Evolutionary conservation across 345 rosid species (phyloP), one percentile per base, ranked within the genome.

Genomic region (Mercurialis annua): DNA sequence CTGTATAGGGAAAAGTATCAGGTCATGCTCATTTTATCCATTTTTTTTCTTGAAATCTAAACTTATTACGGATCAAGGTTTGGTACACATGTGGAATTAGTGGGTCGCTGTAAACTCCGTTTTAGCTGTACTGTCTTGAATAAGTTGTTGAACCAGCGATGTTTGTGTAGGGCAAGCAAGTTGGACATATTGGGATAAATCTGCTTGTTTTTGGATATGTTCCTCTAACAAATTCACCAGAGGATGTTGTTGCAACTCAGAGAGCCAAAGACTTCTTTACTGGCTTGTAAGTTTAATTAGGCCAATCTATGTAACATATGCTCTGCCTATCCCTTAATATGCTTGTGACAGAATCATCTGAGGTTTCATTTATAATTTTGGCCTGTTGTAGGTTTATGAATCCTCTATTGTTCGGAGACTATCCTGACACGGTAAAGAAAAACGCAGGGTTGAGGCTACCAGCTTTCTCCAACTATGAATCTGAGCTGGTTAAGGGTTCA

Each of bases 321-420:
- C n/a, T 17, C 2, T 26, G 6, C 24, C 0, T 5, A 6, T 10
- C 9, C 16, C n/a, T n/a, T n/a, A n/a, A 3, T 38, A 10, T 23
- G 33, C 21, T 24, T 12, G 54, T 15, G n/a, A n/a, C n/a, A n/a
- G n/a, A 16, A 7, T 40, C 0, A 18, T 5, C 0, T 6, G 2
- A 15, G 16, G 10, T 1, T 6, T 48, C 12, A 26, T 8, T 40
- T 23, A 10, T 27, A 2, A 48, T 20, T 18, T 31, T 46, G 15
- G 2, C 7, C 3, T 20, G 11, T 9, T 38, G 43, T 78, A 92
- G 92, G 95, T 60, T 84, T 62, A 49, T 77, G 51, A 70, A 85
- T 72, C 94, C 95, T 14, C 63, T 90, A 76, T 68, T 83, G 21
- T 83, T 69, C 69, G 92, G 98, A 14, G 90, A 90, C 48, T 88